Base-by-base conservation (phyloP, 2,329 filamentous ascomycete species). In the Nigrograna mackinnonii region DNA sequence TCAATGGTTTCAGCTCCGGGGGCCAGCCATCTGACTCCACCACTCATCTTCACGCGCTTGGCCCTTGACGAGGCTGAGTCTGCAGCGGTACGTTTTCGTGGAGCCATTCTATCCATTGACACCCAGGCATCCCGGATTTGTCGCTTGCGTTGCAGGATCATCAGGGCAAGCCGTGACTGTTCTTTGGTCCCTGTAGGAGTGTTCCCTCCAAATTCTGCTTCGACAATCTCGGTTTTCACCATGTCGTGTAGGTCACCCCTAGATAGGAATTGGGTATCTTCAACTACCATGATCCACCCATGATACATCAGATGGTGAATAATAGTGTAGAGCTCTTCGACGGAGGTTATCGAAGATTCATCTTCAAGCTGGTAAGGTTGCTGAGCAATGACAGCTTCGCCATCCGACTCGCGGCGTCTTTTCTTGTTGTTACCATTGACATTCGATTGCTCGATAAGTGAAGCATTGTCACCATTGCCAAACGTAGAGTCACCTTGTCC, bases 261-360 rank as follows among this genome's bases (percentile, higher is more conserved):
- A 35, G 79, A 75, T n/a, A 74, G 68, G 43, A 76, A 78, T 14
- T 75, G 68, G 14, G 62, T 60, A 20, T 64, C 59, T 52, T 66
- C 66, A 18, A 90, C 80, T 5, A 83, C 83, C 51, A 86, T 81
- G 36, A 94, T 65, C 47, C 90, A 79, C 37, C 88, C 87, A 21
- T 79, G 75, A 39, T 82, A 75, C 31, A 91, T 79, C 26, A 83
- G 64, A 12, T 66, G 60, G 22, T 71, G 64, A 28, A 82, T 65
- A 28, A 74, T 68, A 12, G 52, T 51, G 48, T 75, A 69, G 3
- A 76, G 65, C 39, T 76, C 66, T 14, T 64, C 64, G 12, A 66
- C 54, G 1, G 66, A 65, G 4, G 55, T 52, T 37, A 73, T 66
- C n/a, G 66, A 60, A 34, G 53, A 55, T 7, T 58, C 46, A 13